Base-by-base conservation (phyloP, 495 filamentous ascomycete species). In the Gamarada debralockiae region DNA sequence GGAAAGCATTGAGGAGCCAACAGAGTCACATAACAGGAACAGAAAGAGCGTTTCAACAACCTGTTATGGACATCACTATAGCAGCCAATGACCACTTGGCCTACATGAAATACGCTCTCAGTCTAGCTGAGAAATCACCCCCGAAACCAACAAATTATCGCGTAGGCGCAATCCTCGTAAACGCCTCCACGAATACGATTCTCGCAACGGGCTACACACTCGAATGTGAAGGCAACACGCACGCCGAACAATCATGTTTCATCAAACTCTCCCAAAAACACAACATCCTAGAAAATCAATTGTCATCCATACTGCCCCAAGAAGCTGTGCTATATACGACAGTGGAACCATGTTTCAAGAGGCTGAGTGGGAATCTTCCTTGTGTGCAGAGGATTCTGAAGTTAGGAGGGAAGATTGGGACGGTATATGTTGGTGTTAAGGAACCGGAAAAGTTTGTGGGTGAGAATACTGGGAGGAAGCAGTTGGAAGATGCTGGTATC, bases 171-270 rank as follows among this genome's bases (percentile, higher is more conserved):
- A 61, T 96, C 39, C 72, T 97, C 24, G 73, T 96, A 23, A 76
- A 83, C 43, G 58, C 77, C 22, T 62, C 65, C 17, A 64, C 72
- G 24, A 78, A 86, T 58, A 70, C 76, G 10, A 75, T 95, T 57
- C 78, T 96, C 36, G 79, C 87, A 2, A 92, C 89, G 1, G 91
- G 92, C 45, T 97, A 92, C 73, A 95, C 92, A 7, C 79, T 96
- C 57, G 92, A 97, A 64, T 82, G 93, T 10, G 76, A 81, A 0
- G 93, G 92, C 13, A 98, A 98, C 75, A 96, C 91, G 0, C 93
- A 98, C 58, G 93, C 93, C 4, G 93, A 98, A 61, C 90, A 98
- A 72, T 89, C 83, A 72, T 92, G 87, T 64, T 79, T 98, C 45
- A 67, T 80, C 34, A 97, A 98, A 67, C 77, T 85, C 22, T 46